Conservation (phyloP, 257 asterid species). For the Ligustrum vulgare region DNA sequence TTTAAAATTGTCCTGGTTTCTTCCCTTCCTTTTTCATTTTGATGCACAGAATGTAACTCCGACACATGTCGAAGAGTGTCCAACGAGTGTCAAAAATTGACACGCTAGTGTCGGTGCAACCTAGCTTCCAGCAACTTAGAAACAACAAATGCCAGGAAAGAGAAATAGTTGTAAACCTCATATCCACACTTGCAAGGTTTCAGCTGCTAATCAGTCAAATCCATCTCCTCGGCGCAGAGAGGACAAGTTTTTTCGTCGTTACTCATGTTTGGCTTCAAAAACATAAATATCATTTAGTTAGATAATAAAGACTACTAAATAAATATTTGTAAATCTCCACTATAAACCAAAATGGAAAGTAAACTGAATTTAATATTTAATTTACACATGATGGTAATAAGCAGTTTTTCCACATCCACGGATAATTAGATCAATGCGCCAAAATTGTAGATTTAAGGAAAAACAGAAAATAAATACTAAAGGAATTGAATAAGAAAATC, state of each 20-base stretch:
- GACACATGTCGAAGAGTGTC: too few species aligned
- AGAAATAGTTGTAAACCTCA: constrained; percentile 48
- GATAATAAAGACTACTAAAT: constrained; percentile 8
- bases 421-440: constrained; percentile 20
- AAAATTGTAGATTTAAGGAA: not conserved
- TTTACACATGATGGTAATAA: not conserved
- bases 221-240: constrained; percentile 99
- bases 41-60: too few species aligned
- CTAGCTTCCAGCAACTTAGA: too few species aligned
- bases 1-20: too few species aligned
- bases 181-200: constrained; percentile 99
- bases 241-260: constrained; percentile 91
- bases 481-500: not conserved
- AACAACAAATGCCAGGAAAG: not conserved
- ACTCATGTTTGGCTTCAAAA: constrained; percentile 65
- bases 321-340: not conserved
- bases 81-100: too few species aligned
- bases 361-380: constrained; percentile 10
- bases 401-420: constrained; percentile 13
- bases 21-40: too few species aligned
- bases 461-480: not conserved
- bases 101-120: too few species aligned
- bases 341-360: not conserved
- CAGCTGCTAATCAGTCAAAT: constrained; percentile 95
- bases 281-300: constrained; percentile 11